These are phyloP conservation scores for Silene vulgaris DNA, from an alignment of 179 eudicot genomes.

Conservation along the genomic window DNA sequence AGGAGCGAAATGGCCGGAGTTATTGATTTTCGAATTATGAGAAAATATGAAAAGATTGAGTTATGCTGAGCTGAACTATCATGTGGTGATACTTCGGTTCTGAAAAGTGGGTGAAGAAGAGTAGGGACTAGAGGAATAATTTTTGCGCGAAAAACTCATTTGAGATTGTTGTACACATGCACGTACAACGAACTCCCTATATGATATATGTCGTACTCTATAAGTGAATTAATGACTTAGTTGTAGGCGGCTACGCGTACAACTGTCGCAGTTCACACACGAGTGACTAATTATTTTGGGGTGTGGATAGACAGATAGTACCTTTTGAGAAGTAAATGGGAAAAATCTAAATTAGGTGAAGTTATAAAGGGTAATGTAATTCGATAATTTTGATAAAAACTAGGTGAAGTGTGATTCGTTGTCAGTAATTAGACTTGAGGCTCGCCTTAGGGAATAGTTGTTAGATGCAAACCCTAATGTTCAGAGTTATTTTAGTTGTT, in stretches of 20 bases:
- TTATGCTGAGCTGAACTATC: background rate
- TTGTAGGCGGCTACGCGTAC: background rate
- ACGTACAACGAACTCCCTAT: background rate
- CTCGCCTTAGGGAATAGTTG: background rate
- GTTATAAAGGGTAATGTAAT: background rate
- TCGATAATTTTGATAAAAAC: background rate
- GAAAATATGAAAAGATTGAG: background rate
- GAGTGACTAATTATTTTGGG: background rate
- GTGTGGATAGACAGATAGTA: background rate
- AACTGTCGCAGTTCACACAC: background rate
- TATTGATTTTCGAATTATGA: background rate
- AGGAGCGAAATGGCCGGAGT: background rate
- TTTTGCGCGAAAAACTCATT: background rate
- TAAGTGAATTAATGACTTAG: background rate
- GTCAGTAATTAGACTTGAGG: background rate
- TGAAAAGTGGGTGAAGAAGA: no score
- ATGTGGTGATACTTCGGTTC: no score
- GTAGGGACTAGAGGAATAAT: background rate
- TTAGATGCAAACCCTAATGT: conserved; percentile 3
- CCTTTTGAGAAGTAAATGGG: background rate
- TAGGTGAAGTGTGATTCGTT: background rate
- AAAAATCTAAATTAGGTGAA: background rate
- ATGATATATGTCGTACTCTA: background rate
- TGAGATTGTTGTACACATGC: background rate
- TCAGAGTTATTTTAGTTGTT: background rate